Conservation (phyloP, 192 early-diverging fungal genomes). For the Haplosporangium gracile region DNA sequence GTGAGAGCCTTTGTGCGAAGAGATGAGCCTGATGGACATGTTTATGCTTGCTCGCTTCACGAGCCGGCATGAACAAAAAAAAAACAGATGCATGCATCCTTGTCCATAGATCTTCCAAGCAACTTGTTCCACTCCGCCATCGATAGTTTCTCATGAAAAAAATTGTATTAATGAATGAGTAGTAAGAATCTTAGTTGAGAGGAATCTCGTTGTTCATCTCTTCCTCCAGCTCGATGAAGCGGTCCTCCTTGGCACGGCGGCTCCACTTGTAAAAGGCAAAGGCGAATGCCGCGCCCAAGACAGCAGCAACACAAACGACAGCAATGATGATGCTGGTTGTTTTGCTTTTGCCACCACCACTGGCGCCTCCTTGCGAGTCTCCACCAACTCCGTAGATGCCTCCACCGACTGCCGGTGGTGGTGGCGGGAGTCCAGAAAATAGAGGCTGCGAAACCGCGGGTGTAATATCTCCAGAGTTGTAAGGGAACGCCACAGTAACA, state of each 20-base stretch:
- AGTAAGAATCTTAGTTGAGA: conserved; percentile 2
- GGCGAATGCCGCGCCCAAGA: conserved; percentile 37
- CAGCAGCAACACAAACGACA: conserved; percentile 26
- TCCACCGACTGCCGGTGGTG: conserved; percentile 5
- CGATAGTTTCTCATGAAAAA: background rate
- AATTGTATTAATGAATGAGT: background rate
- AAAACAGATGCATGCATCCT: no score
- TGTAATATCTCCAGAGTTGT: conserved; percentile 17
- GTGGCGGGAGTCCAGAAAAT: conserved; percentile 1
- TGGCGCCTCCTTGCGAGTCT: background rate
- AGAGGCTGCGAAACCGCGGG: background rate
- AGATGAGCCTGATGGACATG: no score
- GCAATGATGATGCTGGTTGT: conserved; percentile 32
- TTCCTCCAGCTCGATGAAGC: conserved; percentile 53
- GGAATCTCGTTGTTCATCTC: conserved; percentile 58
- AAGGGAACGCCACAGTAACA: background rate
- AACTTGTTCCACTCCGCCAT: background rate
- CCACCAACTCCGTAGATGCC: conserved; percentile 17
- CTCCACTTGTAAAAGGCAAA: conserved; percentile 56
- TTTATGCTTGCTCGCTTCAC: no score
- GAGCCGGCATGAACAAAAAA: no score
- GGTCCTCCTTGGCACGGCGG: conserved; percentile 53
- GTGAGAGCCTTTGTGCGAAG: no score
- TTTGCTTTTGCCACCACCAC: conserved; percentile 1
- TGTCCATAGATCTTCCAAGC: no score